Evolutionary conservation across 495 filamentous ascomycete genomes (phyloP), one percentile per base, ranked within the genome.

Genomic region (Recurvomyces mirabilis): DNA sequence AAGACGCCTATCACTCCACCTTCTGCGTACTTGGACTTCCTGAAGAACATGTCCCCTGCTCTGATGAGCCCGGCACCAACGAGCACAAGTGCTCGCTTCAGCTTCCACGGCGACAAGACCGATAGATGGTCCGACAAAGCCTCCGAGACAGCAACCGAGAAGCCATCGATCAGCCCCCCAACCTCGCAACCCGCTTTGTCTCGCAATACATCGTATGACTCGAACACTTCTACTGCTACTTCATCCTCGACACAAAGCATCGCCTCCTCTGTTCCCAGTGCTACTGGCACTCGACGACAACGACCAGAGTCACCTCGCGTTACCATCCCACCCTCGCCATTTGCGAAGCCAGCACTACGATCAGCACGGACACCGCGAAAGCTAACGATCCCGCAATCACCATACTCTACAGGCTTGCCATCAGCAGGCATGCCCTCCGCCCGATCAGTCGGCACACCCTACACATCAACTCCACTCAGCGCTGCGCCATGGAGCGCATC

Each of bases 1-100:
- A 78, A 78, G 55, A 94, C 87, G 2, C 89, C 88, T 36, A 93
- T 96, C 65, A 91, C 82, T n/a, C 88, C 89, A 21, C 89, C 89
- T 2, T 68, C 72, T 4, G 87, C 89, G 41, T 96, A 96, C 58
- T 82, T 85, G 31, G 84, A 96, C 53, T 96, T 95, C 58, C 76
- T 96, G 42, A 84, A 84, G 56, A 76, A 78, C 5, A 66, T 87
- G 29, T 84, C 82, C 10, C 84, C 84, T 1, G 68, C 78, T 19
- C 65, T 81, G 37, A 56, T 63, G 60, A 68, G 62, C 49, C 62
- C 63, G 13, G 52, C 60, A 23, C 34, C 55, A 33, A 63, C 56
- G 15, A 55, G 61, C 23, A 56, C 58, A 30, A 64, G 59, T 53
- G 38, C 52, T 25, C 58, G 56, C 44, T 63, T 63, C 47, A 56